A percentile compares a stretch with the other conserved stretches of the same genome.
Conservation (phyloP, 176 grass and related monocot species). For the Tuctoria greenei region DNA sequence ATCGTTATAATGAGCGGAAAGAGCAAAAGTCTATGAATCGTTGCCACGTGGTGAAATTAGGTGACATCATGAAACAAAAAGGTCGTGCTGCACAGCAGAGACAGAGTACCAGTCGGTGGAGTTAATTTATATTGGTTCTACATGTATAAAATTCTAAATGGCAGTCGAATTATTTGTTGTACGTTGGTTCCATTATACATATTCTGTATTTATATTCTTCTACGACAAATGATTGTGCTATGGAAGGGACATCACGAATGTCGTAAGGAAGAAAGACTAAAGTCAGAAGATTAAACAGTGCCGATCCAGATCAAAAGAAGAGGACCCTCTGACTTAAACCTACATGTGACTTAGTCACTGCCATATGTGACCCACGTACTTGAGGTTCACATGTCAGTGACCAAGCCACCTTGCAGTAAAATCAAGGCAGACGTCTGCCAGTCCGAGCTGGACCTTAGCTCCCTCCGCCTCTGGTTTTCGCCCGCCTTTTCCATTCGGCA, state of each 20-base stretch:
- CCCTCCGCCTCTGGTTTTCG: neutral
- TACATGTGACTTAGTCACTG: no score
- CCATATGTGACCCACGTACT: no score
- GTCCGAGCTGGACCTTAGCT: conserved; percentile 28
- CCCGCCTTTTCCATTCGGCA: neutral
- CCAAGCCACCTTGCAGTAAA: no score
- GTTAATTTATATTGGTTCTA: neutral
- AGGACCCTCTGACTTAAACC: no score
- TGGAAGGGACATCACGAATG: neutral
- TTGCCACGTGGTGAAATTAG: neutral
- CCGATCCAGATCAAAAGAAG: no score
- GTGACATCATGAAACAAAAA: neutral
- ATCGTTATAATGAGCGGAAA: neutral
- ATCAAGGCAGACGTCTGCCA: neutral
- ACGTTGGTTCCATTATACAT: neutral
- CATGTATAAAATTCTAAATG: neutral
- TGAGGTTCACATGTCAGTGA: no score
- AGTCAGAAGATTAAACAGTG: neutral
- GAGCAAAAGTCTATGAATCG: neutral
- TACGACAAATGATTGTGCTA: neutral
- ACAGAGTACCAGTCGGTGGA: neutral
- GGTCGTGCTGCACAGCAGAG: neutral
- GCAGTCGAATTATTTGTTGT: neutral
- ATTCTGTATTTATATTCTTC: neutral
- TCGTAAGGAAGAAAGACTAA: neutral